Conservation (phyloP, 106 monocot species). For the Platanthera zijinensis region DNA sequence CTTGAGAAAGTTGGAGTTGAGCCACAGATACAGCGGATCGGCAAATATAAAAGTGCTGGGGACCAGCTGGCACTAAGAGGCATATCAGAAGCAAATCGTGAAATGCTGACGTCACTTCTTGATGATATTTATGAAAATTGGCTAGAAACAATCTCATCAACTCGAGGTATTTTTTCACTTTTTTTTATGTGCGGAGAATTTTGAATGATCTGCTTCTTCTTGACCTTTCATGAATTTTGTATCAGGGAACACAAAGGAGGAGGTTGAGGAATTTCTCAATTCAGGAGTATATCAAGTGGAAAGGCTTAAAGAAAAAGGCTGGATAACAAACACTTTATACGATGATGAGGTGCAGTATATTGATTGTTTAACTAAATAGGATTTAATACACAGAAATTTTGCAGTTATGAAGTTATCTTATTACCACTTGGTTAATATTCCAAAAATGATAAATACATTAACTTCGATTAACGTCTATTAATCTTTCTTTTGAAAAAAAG, state of each 20-base stretch:
- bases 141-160: slow-evolving; percentile 68
- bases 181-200: neutral
- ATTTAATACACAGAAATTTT: neutral
- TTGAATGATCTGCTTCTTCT: neutral
- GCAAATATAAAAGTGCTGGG: slow-evolving; percentile 90
- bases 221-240: slow-evolving; percentile 9
- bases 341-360: slow-evolving; percentile 77
- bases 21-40: slow-evolving; percentile 77
- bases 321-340: slow-evolving; percentile 84
- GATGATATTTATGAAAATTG: slow-evolving; percentile 92
- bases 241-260: slow-evolving; percentile 66
- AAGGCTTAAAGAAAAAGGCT: slow-evolving; percentile 93
- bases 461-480: neutral
- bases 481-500: neutral
- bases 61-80: slow-evolving; percentile 64
- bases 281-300: slow-evolving; percentile 88
- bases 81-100: slow-evolving; percentile 82
- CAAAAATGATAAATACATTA: neutral
- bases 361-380: slow-evolving; percentile 1
- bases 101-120: slow-evolving; percentile 80
- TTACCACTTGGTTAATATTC: neutral
- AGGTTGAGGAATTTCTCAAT: slow-evolving; percentile 72
- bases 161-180: slow-evolving; percentile 42
- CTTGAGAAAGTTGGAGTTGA: slow-evolving; percentile 91
- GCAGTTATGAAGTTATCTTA: neutral